Base-by-base conservation (phyloP, 2,329 filamentous ascomycete species). In the Ceratocystis cubensis region DNA sequence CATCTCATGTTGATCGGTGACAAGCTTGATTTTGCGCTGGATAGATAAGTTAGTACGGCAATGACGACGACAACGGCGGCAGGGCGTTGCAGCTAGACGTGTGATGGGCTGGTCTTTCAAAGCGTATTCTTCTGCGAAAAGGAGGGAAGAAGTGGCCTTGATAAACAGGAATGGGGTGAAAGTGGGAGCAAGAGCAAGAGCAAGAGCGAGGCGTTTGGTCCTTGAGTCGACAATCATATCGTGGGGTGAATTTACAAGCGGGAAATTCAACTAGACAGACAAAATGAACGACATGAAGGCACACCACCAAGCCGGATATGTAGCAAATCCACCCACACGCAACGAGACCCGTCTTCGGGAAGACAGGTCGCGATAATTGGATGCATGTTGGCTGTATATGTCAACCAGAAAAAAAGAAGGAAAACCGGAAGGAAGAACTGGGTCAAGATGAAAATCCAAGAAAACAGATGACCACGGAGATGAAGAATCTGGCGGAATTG, bases 1-100 rank as follows among this genome's bases (percentile, higher is more conserved):
- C 91, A 91, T 89, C 77, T 91, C 84, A 75, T 86, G 84, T 77
- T 97, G 93, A 79, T 94, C 87, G 64, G 94, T 97, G 71, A 96
- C 83, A 78, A 99, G 85, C 84, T 93, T 95, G 77, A 99, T 82
- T 74, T 85, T 89, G 73, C 94, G 86, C 83, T 96, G 88, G 73
- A 87, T 78, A 67, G 62, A 48, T 46, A 46, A 50, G 41, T 61
- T 46, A 61, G 53, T 20, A 61, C 41, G 20, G 3, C 37, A 13
- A 41, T 41, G 37, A 41, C 37, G 37, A 41, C 13, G 13, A 10
- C 37, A 3, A 13, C 37, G 8, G 37, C 3, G 37, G 37, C 37
- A 4, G 3, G 10, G 13, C 37, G 37, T 41, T 41, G 8, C 13
- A 15, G 37, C 10, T 41, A 53, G 62, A 30, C 15, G 46, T 65